phyloP scores from a whole-genome alignment of 495 filamentous ascomycete genomes.

The Aspergillus kassunensis region DNA sequence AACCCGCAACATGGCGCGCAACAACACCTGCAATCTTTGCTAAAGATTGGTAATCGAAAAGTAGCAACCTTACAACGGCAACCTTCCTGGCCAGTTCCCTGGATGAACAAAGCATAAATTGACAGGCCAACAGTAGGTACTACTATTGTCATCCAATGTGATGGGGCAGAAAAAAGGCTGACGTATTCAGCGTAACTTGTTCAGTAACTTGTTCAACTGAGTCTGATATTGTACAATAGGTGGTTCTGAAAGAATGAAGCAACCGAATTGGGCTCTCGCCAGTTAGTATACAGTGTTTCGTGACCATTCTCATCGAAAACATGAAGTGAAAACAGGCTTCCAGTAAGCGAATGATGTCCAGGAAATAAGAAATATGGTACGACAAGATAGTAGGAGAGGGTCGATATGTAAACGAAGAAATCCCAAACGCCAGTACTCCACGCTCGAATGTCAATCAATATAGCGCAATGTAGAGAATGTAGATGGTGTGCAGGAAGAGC shows the following conservation, averaged over 20 bases:
- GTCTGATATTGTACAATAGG: conserved; percentile 22
- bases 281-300: conserved; percentile 27
- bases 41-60: no score
- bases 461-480: neutral
- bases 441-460: conserved; percentile 30
- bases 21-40: no score
- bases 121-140: no score
- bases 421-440: conserved; percentile 34
- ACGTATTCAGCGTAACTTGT: neutral
- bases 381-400: conserved; percentile 11
- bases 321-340: conserved; percentile 9
- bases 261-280: conserved; percentile 1
- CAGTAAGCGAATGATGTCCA: conserved; percentile 4
- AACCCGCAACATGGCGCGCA: no score
- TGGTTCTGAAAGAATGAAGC: conserved; percentile 8
- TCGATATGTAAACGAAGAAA: conserved; percentile 20
- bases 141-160: no score
- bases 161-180: neutral
- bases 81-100: no score
- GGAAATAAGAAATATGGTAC: conserved; percentile 5
- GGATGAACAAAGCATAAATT: no score
- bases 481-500: neutral
- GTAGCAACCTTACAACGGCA: no score
- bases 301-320: conserved; percentile 14
- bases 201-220: neutral